Evolutionary conservation across 2,329 filamentous ascomycete genomes (phyloP).

Genomic region (Gnomoniopsis sp.): DNA sequence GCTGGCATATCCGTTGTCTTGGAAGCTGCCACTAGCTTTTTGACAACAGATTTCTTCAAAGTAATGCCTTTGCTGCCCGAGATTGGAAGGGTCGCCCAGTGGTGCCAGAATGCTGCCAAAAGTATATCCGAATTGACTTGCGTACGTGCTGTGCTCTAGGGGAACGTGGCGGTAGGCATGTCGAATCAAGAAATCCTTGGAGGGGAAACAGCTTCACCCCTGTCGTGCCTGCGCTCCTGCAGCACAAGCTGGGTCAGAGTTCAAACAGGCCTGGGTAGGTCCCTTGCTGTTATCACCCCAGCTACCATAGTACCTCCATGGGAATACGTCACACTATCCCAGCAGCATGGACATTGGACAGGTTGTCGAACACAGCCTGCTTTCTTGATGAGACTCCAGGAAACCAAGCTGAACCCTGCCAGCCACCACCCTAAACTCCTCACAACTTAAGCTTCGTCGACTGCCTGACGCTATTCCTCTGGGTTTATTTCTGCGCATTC

Average conservation of each 20-base stretch:
- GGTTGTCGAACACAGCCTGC: too few species aligned
- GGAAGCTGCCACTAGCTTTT: not conserved
- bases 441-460: not conserved
- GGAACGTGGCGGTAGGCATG: not conserved
- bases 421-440: not conserved
- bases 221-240: not conserved
- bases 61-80: not conserved
- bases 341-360: too few species aligned
- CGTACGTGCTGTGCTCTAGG: too few species aligned
- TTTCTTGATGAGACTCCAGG: too few species aligned
- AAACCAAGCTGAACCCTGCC: too few species aligned
- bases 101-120: not conserved
- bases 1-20: not conserved
- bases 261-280: too few species aligned
- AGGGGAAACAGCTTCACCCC: not conserved
- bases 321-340: not conserved
- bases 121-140: not conserved
- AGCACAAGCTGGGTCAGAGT: too few species aligned
- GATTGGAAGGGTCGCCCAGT: not conserved
- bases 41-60: not conserved
- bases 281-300: too few species aligned
- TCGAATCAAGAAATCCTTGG: not conserved
- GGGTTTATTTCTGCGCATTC: not conserved
- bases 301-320: not conserved
- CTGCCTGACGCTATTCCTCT: not conserved